A percentile compares a stretch with the other conserved stretches of the same genome.
Conservation (phyloP, 1,284 basidiomycete species). For the Heterobasidion occidentale region DNA sequence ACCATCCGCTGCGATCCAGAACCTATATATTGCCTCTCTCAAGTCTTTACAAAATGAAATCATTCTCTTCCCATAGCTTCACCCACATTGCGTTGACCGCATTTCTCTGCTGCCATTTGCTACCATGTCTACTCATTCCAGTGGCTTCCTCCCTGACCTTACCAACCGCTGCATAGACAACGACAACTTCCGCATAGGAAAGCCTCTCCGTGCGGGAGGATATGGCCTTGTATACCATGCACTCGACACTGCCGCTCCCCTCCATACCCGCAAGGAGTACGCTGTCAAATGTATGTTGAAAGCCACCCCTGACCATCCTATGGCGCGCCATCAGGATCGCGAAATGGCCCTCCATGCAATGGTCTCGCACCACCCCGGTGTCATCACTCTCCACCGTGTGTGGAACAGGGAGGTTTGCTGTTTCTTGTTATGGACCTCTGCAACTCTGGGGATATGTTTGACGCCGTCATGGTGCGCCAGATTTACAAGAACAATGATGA, state of each 20-base stretch:
- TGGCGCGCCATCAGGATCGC: slow-evolving; percentile 3
- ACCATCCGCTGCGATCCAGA: no score
- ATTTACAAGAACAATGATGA: slow-evolving; percentile 41
- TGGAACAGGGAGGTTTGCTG: slow-evolving; percentile 41
- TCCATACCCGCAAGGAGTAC: slow-evolving; percentile 16
- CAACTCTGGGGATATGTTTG: slow-evolving; percentile 57
- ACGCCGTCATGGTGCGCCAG: slow-evolving; percentile 45
- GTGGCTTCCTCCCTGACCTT: background rate
- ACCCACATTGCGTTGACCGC: background rate
- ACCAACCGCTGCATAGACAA: background rate
- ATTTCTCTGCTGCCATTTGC: background rate
- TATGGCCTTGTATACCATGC: slow-evolving; percentile 34
- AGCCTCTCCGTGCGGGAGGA: slow-evolving; percentile 36
- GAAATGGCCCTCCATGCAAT: slow-evolving; percentile 38
- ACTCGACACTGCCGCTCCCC: slow-evolving; percentile 21
- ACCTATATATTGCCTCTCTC: no score
- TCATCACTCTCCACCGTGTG: slow-evolving; percentile 53
- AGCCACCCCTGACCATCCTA: slow-evolving; percentile 27
- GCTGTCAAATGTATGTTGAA: slow-evolving; percentile 58
- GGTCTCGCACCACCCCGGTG: slow-evolving; percentile 47
- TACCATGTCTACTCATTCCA: background rate
- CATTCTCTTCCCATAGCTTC: background rate
- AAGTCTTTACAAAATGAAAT: no score
- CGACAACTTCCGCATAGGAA: slow-evolving; percentile 4
- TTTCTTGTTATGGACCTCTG: slow-evolving; percentile 62